Evolutionary conservation across 768 basidiomycete species (phyloP), one percentile per base, ranked within the genome.

Genomic region (Gelatoporia subvermispora): DNA sequence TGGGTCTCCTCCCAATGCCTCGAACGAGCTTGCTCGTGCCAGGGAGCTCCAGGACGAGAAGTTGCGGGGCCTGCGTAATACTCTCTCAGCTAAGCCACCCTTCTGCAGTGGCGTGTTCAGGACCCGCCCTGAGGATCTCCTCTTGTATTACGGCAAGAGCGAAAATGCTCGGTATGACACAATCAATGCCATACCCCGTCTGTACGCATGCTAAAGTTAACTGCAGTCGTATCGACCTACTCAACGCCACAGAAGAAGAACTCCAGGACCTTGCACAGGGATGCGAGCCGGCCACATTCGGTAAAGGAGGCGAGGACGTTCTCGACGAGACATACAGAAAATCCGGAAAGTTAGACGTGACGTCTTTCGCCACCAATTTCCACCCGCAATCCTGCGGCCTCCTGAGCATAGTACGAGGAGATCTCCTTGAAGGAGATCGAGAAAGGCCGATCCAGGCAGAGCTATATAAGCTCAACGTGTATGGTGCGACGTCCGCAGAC

Each of bases 271-370:
- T 76, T 7, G 50, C 62, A 0, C 41, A 51, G 0, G 68, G 68
- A 1, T 75, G 74, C 51, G 53, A 69, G 3, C 71, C 66, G 0
- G 74, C 74, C 4, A 64, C 69, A 1, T 77, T 74, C 42, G 74
- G 76, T 3, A 34, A 45, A 0, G 56, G 64, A 18, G 45, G 67
- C 5, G 46, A 72, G 35, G 65, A 74, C 24, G 67, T 75, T 0
- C 51, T 70, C 3, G 75, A 77, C 51, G 71, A 74, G 41, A 59
- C 67, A 3, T 77, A 76, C 50, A 64, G 74, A 17, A 76, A 73
- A 50, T 73, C 71, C 0, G 65, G 72, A 3, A 77, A 77, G 60
- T 55, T 79, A 55, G 72, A 75, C 41, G 35, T 49, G 0, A 38
- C 50, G 2, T 42, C 62, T 10, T 79, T 79, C 50, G 41, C 66